Conservation (phyloP, 1,139 yeast species). For the Sugiyamaella pinicola region DNA sequence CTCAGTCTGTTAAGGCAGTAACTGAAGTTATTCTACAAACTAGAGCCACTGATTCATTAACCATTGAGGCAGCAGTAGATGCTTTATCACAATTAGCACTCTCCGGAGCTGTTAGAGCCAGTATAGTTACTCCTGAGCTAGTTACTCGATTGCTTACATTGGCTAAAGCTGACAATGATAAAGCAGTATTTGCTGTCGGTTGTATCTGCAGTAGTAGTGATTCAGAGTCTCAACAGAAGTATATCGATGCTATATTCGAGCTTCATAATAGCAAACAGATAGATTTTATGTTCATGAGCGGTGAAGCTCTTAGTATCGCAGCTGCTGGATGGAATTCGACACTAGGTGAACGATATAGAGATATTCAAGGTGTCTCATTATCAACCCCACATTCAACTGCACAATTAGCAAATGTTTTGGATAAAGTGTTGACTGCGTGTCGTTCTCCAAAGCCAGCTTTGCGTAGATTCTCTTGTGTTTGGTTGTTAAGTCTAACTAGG, state of each 20-base stretch:
- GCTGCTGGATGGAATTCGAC: constrained; percentile 79
- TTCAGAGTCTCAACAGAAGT: constrained; percentile 2
- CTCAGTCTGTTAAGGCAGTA: constrained; percentile 18
- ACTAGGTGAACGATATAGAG: constrained; percentile 54
- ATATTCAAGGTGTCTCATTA: constrained; percentile 43
- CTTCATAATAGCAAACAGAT: constrained; percentile 70
- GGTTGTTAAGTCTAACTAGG: constrained; percentile 81
- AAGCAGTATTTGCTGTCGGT: constrained; percentile 59
- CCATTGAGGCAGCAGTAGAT: constrained; percentile 46
- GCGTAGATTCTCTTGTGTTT: constrained; percentile 77
- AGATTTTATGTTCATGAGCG: constrained; percentile 74
- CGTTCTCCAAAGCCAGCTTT: constrained; percentile 69
- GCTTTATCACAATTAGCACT: constrained; percentile 59
- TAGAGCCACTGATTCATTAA: constrained; percentile 14
- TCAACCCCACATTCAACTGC: constrained; percentile 19
- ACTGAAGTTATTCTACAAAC: constrained; percentile 21
- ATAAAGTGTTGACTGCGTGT: constrained; percentile 55
- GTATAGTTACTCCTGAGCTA: constrained; percentile 27
- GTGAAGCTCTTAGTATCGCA: constrained; percentile 76
- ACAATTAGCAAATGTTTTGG: constrained; percentile 44
- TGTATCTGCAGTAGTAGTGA: constrained; percentile 40
- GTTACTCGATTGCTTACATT: constrained; percentile 43
- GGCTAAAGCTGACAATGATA: constrained; percentile 63
- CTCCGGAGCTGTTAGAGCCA: constrained; percentile 48
- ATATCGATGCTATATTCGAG: constrained; percentile 52